A percentile compares a stretch with the other conserved stretches of the same genome.
These are phyloP conservation scores for Jackrogersella minutella DNA, from an alignment of 495 filamentous ascomycete genomes.

Conservation along the genomic window DNA sequence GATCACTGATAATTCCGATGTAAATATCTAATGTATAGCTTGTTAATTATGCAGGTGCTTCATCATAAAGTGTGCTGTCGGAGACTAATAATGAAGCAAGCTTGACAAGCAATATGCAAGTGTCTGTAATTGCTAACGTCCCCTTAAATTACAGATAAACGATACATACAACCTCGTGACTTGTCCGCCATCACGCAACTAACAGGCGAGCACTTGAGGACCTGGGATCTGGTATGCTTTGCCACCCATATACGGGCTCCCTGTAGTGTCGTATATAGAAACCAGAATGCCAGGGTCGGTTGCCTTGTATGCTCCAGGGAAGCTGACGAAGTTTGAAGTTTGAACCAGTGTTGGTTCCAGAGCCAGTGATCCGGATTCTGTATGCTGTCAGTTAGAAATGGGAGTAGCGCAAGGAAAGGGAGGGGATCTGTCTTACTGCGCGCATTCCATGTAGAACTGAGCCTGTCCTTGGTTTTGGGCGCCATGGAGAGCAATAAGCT, in stretches of 20 bases:
- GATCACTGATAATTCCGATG: too few relatives aligned
- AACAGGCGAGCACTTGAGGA: conserved; percentile 47
- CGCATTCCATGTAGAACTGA: conserved; percentile 61
- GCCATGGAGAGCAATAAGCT: conserved; percentile 60
- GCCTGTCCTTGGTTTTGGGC: conserved; percentile 52
- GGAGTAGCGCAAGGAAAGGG: neutral
- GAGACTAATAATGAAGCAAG: too few relatives aligned
- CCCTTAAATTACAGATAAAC: neutral
- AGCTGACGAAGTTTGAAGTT: conserved; percentile 52
- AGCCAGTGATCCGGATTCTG: conserved; percentile 58
- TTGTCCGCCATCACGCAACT: neutral
- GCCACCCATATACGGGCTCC: conserved; percentile 47
- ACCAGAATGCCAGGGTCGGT: conserved; percentile 56
- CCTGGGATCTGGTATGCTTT: conserved; percentile 55
- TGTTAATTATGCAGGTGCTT: too few relatives aligned
- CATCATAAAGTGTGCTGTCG: too few relatives aligned
- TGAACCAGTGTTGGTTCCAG: conserved; percentile 49
- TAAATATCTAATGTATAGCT: too few relatives aligned
- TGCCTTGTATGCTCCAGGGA: conserved; percentile 58
- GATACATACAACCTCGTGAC: neutral
- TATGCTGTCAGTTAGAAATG: conserved; percentile 18
- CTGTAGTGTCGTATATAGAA: conserved; percentile 52
- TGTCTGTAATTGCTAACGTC: too few relatives aligned
- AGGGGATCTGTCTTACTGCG: conserved; percentile 44
- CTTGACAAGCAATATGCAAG: too few relatives aligned